Evolutionary conservation across 257 asterid species (phyloP), one percentile per base, ranked within the genome.

Genomic region (Thymus quinquecostatus): DNA sequence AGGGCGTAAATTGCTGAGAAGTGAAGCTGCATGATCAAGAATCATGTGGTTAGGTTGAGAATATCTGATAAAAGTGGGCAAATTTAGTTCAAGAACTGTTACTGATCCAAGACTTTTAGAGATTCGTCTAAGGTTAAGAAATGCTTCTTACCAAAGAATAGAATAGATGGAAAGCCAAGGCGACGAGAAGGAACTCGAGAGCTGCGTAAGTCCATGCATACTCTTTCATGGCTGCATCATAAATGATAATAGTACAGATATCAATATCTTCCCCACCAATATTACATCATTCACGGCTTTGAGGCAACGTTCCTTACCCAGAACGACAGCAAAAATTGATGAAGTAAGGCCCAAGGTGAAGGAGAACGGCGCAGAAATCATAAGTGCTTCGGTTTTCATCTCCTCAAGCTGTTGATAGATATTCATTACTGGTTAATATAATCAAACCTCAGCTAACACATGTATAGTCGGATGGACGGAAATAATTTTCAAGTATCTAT

Each of bases 131-230:
- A 21, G 21, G 21, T 21, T 21, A 21, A 21, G 2, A 9, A 55
- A 62, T 62, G 75, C 10, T 73, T 48, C 91, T 87, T 64, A 94
- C 98, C 82, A 82, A 47, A 8, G 95, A 63, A 77, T 91, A 89
- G 72, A 87, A 83, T 50, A 85, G 34, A 76, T 91, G 86, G 71
- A 94, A 87, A 36, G 75, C 60, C 77, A 83, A 58, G 68, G 95
- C 92, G 55, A 87, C 82, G 33, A 94, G 86, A 0, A 83, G 91
- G 72, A 94, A 94, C 72, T 94, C 96, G 29, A 94, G 82, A 74
- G 96, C 95, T 13, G 96, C 92, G 55, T 81, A 94, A 9, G 95
- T 89, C 96, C 96, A 91, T 79, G 82, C 72, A 75, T 87, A 85
- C 83, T 89, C 96, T 81, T 74, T 85, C 33, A 79, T 79, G 38